Evolutionary conservation across 2,329 filamentous ascomycete genomes (phyloP), one percentile per base, ranked within the genome.

Genomic region (Sporothrix schenckii): DNA sequence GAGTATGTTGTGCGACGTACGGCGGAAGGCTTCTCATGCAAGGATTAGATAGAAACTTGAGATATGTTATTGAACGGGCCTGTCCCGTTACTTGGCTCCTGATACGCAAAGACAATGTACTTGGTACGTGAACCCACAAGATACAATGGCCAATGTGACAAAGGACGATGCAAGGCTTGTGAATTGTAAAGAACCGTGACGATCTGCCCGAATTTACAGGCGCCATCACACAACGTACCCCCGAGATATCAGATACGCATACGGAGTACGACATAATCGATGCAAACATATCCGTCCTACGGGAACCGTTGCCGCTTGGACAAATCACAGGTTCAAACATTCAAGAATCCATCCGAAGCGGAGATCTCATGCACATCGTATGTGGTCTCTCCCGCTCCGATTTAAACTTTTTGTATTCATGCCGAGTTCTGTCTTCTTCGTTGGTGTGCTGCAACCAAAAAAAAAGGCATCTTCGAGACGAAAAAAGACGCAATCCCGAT

Each of bases 401-500:
- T 19, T 14, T 21, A 24, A 14, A 61, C 30, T 21, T 49, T 19
- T 7, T 10, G 10, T 61, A 1, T 61, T 34, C 34, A 9, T 34
- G 34, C 34, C 34, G 34, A 34, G 34, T 34, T 6, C n/a, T 53
- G 34, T 60, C 11, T 39, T 13, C 30, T 39, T 39, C n/a, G 14
- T 44, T 44, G n/a, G 19, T 41, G 39, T 24, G 19, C 56, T 47
- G 41, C 60, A 63, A 24, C 39, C 41, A 44, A 44, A n/a, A 7
- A 5, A 24, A 61, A 63, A 47, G 60, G 60, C 60, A 63, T 52
- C 61, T 66, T 66, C n/a, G 11, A 6, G 10, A 27, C 49, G 49
- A 10, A 41, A 54, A n/a, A 66, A 68, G 66, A 47, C 66, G 67
- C 30, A 61, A 61, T 47, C 54, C 14, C n/a, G 50, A 19, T 50